phyloP scores from a whole-genome alignment of 371 early-diverging fungal genomes.

The Mortierella sp. region DNA sequence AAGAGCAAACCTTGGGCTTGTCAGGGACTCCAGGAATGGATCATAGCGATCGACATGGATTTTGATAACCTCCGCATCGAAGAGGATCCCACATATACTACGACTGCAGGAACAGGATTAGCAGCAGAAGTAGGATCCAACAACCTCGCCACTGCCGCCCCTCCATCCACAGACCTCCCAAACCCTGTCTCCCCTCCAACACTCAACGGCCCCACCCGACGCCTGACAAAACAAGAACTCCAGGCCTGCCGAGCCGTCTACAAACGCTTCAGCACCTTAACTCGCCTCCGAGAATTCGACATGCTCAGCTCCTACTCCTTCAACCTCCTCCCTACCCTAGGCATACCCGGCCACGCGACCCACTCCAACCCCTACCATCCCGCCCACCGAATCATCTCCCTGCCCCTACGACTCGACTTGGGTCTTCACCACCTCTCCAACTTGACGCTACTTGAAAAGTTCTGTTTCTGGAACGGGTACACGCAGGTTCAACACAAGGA shows the following conservation, averaged over 20 bases:
- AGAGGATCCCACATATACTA: background rate
- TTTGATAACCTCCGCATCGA: background rate
- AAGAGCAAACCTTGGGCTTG: constrained; percentile 20
- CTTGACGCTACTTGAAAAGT: background rate
- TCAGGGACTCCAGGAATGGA: background rate
- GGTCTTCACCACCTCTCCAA: background rate
- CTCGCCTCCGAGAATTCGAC: background rate
- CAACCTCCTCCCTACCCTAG: background rate
- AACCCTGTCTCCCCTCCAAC: background rate
- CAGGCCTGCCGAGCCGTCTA: background rate
- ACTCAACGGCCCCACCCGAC: background rate
- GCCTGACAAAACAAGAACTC: background rate
- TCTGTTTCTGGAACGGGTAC: constrained; percentile 1
- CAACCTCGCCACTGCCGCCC: background rate
- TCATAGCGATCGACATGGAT: constrained; percentile 23
- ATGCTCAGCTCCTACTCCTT: background rate
- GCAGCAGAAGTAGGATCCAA: background rate
- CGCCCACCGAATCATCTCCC: background rate
- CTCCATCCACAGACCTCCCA: background rate
- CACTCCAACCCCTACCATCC: background rate
- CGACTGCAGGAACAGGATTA: background rate
- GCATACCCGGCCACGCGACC: background rate
- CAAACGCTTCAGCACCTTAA: background rate
- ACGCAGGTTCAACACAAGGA: background rate
- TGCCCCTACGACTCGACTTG: background rate